phyloP scores from a whole-genome alignment of 2,329 filamentous ascomycete genomes.

The Cladophialophora yegresii region DNA sequence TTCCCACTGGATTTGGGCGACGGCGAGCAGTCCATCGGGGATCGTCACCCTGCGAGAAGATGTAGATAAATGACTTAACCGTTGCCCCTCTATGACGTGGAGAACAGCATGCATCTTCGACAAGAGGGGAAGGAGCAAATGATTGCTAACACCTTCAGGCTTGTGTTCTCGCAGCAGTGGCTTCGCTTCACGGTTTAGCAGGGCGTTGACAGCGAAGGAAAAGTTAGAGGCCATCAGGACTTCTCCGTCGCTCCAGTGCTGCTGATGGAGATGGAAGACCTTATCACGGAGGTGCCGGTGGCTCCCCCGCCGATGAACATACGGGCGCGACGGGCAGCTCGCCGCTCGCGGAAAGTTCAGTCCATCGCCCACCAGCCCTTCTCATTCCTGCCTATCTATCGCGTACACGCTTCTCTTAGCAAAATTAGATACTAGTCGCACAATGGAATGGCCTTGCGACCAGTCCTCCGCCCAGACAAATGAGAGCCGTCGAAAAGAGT shows the following conservation, averaged over 20 bases:
- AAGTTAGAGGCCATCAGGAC: conserved; percentile 3
- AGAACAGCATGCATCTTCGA: not conserved
- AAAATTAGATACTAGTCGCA: conserved; percentile 12
- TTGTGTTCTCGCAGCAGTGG: conserved; percentile 2
- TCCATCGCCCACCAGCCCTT: not conserved
- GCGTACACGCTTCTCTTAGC: not conserved
- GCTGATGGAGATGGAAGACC: not conserved
- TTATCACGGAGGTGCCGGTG: not conserved
- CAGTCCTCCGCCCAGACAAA: conserved; percentile 21
- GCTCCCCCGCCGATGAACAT: not conserved
- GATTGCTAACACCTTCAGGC: not conserved
- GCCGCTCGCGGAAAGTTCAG: not conserved
- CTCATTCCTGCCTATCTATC: not conserved
- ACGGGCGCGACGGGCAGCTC: not conserved
- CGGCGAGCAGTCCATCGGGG: conserved; percentile 1
- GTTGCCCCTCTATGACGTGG: conserved; percentile 10
- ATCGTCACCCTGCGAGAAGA: conserved; percentile 4
- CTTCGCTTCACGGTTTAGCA: not conserved
- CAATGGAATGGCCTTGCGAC: conserved; percentile 20
- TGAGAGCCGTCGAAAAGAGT: conserved; percentile 13
- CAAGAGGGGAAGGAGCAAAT: not conserved
- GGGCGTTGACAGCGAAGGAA: not conserved
- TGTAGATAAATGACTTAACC: conserved; percentile 11
- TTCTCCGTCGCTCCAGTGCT: not conserved
- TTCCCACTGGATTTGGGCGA: not conserved